phyloP scores from a whole-genome alignment of 2,329 filamentous ascomycete species.

The Colletotrichum tabaci region DNA sequence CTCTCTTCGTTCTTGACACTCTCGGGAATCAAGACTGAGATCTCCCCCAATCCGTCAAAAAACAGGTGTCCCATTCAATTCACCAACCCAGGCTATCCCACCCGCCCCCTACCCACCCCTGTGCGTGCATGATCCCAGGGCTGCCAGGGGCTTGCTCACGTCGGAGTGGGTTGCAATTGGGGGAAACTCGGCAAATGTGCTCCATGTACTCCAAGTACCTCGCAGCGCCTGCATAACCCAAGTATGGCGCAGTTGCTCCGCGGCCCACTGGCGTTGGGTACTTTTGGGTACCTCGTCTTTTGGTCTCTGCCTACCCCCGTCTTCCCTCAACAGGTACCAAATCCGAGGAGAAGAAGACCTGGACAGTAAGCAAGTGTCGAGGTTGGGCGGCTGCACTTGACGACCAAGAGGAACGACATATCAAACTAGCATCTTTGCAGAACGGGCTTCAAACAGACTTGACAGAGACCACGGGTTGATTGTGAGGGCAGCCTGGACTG shows the following conservation, averaged over 20 bases:
- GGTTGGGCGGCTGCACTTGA: too few species aligned
- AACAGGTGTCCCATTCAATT: too few species aligned
- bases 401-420: background rate
- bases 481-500: background rate
- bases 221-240: background rate
- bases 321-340: too few species aligned
- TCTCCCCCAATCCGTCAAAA: background rate
- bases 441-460: background rate
- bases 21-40: background rate
- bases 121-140: conserved; percentile 10
- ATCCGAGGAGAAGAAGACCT: too few species aligned
- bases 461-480: background rate
- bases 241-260: conserved; percentile 5
- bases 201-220: background rate
- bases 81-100: background rate
- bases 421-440: background rate
- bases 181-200: conserved; percentile 3
- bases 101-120: background rate
- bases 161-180: conserved; percentile 12
- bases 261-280: conserved; percentile 10
- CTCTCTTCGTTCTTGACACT: background rate
- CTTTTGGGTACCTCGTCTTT: conserved; percentile 15
- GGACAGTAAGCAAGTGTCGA: too few species aligned
- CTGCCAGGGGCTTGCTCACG: conserved; percentile 16
- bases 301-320: too few species aligned